These are phyloP conservation scores for Colletotrichum sp. DNA, from an alignment of 2,329 filamentous ascomycete species.

Conservation along the genomic window DNA sequence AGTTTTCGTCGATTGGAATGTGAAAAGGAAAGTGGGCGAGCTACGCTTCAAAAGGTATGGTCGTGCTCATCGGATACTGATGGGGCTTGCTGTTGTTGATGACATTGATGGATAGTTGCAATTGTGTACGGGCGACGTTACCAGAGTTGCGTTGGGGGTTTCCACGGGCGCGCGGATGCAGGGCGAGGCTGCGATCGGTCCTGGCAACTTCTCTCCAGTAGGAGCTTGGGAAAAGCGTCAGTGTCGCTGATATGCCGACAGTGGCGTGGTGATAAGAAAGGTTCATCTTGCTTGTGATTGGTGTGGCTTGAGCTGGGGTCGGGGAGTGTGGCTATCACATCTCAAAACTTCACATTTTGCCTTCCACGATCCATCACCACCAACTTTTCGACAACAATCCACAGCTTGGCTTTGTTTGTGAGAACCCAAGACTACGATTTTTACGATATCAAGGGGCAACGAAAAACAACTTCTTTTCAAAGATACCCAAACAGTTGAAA, in stretches of 20 bases:
- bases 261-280: neutral
- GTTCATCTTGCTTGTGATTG: neutral
- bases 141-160: neutral
- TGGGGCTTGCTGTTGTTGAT: neutral
- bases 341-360: conserved; percentile 16
- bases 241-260: conserved; percentile 8
- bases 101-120: neutral
- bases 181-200: conserved; percentile 21
- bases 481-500: neutral
- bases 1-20: neutral
- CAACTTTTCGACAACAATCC: neutral
- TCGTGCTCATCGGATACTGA: neutral
- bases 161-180: conserved; percentile 13
- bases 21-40: neutral
- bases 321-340: conserved; percentile 16
- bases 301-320: neutral
- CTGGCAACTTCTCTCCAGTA: conserved; percentile 15
- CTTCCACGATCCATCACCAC: neutral
- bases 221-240: conserved; percentile 19
- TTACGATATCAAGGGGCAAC: neutral
- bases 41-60: neutral
- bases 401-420: neutral
- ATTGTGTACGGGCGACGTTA: neutral
- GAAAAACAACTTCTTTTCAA: neutral
- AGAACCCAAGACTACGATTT: neutral